Evolutionary conservation across 2,329 filamentous ascomycete species (phyloP).

Genomic region (Xylaria sp.): DNA sequence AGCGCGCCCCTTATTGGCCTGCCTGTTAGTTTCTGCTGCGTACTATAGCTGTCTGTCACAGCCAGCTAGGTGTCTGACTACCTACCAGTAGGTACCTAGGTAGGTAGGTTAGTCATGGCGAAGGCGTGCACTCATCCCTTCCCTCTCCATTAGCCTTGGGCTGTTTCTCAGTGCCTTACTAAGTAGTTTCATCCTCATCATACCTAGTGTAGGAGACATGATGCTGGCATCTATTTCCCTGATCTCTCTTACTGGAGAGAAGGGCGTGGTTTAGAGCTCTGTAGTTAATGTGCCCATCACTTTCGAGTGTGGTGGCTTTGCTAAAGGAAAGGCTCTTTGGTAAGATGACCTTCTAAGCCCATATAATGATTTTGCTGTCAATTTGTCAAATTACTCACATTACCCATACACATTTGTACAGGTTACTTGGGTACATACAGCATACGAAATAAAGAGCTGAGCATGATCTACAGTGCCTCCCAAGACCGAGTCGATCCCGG

Average conservation of each 20-base stretch:
- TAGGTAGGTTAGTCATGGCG: no score
- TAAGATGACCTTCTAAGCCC: not conserved
- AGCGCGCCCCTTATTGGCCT: conserved; percentile 19
- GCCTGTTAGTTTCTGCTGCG: not conserved
- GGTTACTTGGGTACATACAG: not conserved
- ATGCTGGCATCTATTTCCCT: not conserved
- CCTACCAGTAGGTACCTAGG: no score
- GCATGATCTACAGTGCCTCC: not conserved
- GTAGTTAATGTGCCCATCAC: not conserved
- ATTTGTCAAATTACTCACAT: conserved; percentile 18
- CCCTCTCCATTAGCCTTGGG: no score
- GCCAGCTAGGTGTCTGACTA: conserved; percentile 14
- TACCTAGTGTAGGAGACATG: no score
- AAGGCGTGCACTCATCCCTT: no score
- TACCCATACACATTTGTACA: not conserved
- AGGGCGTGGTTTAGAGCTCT: not conserved
- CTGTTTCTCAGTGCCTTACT: no score
- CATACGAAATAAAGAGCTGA: not conserved
- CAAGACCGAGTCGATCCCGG: conserved; percentile 9
- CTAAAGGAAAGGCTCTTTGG: not conserved
- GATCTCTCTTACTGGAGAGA: not conserved
- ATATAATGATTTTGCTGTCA: not conserved
- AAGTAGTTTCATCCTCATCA: not conserved
- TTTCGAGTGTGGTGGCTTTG: not conserved
- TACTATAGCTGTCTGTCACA: not conserved